These are phyloP conservation scores for Cudoniella acicularis DNA, from an alignment of 495 filamentous ascomycete genomes.

Conservation along the genomic window DNA sequence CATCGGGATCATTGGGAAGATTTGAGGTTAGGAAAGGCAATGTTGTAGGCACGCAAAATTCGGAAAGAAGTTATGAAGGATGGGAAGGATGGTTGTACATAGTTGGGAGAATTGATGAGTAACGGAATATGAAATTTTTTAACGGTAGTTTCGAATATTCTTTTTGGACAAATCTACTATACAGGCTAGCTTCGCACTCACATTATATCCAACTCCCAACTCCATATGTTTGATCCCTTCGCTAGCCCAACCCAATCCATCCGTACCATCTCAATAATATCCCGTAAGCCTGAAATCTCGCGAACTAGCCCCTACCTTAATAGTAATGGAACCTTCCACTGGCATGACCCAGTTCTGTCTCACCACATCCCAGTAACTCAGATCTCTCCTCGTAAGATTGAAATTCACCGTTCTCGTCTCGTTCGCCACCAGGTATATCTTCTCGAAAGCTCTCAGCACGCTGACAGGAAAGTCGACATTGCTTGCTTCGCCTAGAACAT, in stretches of 20 bases:
- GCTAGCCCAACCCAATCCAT: not conserved
- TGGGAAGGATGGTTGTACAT: too few relatives aligned
- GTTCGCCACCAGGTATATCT: conserved; percentile 56
- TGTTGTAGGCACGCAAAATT: too few relatives aligned
- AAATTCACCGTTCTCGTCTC: conserved; percentile 61
- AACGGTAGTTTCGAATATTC: too few relatives aligned
- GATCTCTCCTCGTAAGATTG: conserved; percentile 69
- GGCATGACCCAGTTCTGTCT: conserved; percentile 82
- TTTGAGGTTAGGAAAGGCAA: conserved; percentile 46
- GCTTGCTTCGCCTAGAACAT: conserved; percentile 30
- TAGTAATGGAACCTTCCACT: conserved; percentile 34
- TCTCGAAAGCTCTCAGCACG: conserved; percentile 80
- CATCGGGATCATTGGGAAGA: conserved; percentile 53
- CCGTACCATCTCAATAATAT: conserved; percentile 9
- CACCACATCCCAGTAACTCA: conserved; percentile 74
- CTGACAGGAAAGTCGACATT: conserved; percentile 68
- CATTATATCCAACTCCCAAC: not conserved
- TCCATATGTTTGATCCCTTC: not conserved
- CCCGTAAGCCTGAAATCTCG: conserved; percentile 39
- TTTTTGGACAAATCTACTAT: too few relatives aligned
- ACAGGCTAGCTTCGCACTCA: too few relatives aligned
- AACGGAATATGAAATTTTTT: too few relatives aligned
- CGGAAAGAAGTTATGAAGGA: too few relatives aligned
- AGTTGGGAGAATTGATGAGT: too few relatives aligned
- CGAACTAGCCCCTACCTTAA: conserved; percentile 46